phyloP scores from a whole-genome alignment of 2,329 filamentous ascomycete genomes.

The Monilinia aucupariae region DNA sequence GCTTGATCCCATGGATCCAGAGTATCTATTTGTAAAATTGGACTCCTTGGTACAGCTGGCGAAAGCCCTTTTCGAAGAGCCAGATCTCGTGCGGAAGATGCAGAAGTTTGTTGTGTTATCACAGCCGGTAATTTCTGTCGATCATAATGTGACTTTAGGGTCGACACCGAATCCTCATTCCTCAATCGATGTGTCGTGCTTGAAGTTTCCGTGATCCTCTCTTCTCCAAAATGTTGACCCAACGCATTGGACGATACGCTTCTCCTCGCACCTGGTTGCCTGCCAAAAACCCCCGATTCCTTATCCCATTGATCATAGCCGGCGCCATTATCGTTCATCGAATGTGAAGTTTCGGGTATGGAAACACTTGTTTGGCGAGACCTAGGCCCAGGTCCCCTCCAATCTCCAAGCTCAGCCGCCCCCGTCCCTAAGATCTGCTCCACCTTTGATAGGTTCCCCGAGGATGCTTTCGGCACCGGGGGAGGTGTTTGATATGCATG shows the following conservation, averaged over 20 bases:
- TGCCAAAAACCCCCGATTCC: constrained; percentile 29
- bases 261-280: constrained; percentile 35
- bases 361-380: constrained; percentile 40
- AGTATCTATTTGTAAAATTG: constrained; percentile 27
- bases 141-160: constrained; percentile 44
- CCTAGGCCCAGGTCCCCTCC: constrained; percentile 30
- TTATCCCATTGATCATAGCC: constrained; percentile 28
- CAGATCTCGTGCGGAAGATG: constrained; percentile 39
- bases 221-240: constrained; percentile 38
- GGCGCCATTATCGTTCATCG: constrained; percentile 25
- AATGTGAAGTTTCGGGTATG: constrained; percentile 35
- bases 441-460: constrained; percentile 31
- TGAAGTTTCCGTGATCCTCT: constrained; percentile 34
- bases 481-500: constrained; percentile 12
- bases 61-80: constrained; percentile 37
- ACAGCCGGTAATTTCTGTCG: constrained; percentile 39
- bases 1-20: constrained; percentile 11
- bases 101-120: constrained; percentile 41
- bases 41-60: constrained; percentile 29
- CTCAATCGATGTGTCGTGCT: constrained; percentile 35
- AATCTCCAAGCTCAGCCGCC: constrained; percentile 21
- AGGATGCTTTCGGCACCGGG: constrained; percentile 2
- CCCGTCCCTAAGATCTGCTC: constrained; percentile 31
- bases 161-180: constrained; percentile 40
- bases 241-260: constrained; percentile 44